Evolutionary conservation across 2,329 filamentous ascomycete species (phyloP).

Genomic region (Stemphylium beticola): DNA sequence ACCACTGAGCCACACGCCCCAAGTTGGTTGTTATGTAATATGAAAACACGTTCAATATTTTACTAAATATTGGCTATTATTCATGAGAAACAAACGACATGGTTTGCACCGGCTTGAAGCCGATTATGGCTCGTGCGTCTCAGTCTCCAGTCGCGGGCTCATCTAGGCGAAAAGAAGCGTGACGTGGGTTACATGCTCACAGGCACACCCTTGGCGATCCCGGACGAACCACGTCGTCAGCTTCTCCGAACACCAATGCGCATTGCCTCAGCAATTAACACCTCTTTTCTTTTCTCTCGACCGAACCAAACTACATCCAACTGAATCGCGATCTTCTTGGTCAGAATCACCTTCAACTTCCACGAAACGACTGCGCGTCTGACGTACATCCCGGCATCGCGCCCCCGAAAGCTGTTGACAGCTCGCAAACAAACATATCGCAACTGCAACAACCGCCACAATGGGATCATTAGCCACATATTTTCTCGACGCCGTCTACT

Average conservation of each 20-base stretch:
- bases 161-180: neutral
- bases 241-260: slow-evolving; percentile 24
- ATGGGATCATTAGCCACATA: slow-evolving; percentile 58
- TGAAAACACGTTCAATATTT: neutral
- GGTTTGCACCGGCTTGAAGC: too few species aligned
- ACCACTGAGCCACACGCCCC: slow-evolving; percentile 48
- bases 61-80: neutral
- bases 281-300: slow-evolving; percentile 5
- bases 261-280: slow-evolving; percentile 24
- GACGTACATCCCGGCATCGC: slow-evolving; percentile 14
- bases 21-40: slow-evolving; percentile 1
- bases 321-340: neutral
- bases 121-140: too few species aligned
- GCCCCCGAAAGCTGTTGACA: slow-evolving; percentile 25
- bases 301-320: neutral
- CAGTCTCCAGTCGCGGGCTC: too few species aligned
- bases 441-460: slow-evolving; percentile 13
- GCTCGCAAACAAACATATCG: slow-evolving; percentile 17
- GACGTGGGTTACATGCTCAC: slow-evolving; percentile 2
- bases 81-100: too few species aligned
- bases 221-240: slow-evolving; percentile 31
- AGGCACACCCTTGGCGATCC: slow-evolving; percentile 30
- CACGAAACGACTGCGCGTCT: slow-evolving; percentile 10
- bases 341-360: neutral
- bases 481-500: slow-evolving; percentile 87